Conservation (phyloP, 179 eudicot species). For the Gypsophila paniculata region DNA sequence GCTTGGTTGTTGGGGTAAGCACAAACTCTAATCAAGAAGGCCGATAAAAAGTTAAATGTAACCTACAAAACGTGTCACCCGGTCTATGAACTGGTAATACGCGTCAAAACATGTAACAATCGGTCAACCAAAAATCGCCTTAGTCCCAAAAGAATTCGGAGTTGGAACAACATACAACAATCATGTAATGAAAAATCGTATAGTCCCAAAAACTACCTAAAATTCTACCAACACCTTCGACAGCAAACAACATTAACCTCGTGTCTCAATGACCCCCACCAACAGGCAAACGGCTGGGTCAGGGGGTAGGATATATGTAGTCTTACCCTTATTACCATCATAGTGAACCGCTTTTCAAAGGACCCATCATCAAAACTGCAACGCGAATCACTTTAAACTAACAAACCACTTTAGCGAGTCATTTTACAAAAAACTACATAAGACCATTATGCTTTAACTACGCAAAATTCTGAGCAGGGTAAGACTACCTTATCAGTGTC, state of each 20-base stretch:
- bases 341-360: too few species aligned
- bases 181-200: neutral
- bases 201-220: neutral
- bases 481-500: conserved; percentile 51
- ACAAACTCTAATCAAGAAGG: neutral
- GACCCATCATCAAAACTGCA: too few species aligned
- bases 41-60: neutral
- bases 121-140: neutral
- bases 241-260: too few species aligned
- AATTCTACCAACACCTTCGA: neutral
- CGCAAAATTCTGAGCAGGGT: too few species aligned
- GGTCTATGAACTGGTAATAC: neutral
- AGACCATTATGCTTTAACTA: too few species aligned
- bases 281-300: neutral
- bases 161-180: neutral
- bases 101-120: neutral
- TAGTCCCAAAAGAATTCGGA: neutral
- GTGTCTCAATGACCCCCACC: too few species aligned
- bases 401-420: too few species aligned
- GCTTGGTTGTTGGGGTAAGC: too few species aligned
- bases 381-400: too few species aligned
- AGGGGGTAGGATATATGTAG: too few species aligned
- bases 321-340: too few species aligned
- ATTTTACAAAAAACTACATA: too few species aligned
- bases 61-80: neutral